A percentile compares a stretch with the other conserved stretches of the same genome.
Evolutionary conservation across 257 asterid species (phyloP).

Genomic region (Solanum pimpinellifolium): DNA sequence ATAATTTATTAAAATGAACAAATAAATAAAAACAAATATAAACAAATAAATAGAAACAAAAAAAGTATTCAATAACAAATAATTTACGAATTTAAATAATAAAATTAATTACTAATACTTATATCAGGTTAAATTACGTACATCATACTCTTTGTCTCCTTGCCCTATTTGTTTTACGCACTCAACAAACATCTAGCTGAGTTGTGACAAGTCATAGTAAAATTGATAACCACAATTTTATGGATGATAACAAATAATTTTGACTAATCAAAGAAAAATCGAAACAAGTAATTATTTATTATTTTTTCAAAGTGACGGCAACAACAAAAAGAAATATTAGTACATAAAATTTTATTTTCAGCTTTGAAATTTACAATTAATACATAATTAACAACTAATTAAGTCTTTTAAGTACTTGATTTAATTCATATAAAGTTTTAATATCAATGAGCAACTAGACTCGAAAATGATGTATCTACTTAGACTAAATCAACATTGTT

Average conservation of each 20-base stretch:
- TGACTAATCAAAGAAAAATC: background rate
- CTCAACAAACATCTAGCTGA: background rate
- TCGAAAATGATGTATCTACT: background rate
- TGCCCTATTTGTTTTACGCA: no score
- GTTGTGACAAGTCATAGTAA: background rate
- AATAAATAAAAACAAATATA: no score
- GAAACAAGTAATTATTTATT: no score
- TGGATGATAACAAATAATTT: background rate
- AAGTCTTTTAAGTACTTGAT: background rate
- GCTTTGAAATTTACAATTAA: background rate
- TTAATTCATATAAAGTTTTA: background rate
- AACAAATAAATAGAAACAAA: no score
- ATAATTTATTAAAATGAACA: no score
- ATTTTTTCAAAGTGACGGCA: background rate
- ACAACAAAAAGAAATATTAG: background rate
- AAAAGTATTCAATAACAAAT: accelerated
- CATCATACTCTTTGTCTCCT: background rate
- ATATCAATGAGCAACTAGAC: background rate
- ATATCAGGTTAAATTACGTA: background rate
- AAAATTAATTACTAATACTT: background rate
- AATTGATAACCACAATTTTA: background rate
- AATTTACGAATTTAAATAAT: background rate
- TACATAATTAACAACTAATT: background rate
- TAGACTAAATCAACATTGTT: background rate
- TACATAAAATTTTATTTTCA: background rate